Conservation (phyloP, 208 protist species). For the Crithidia expoeki region DNA sequence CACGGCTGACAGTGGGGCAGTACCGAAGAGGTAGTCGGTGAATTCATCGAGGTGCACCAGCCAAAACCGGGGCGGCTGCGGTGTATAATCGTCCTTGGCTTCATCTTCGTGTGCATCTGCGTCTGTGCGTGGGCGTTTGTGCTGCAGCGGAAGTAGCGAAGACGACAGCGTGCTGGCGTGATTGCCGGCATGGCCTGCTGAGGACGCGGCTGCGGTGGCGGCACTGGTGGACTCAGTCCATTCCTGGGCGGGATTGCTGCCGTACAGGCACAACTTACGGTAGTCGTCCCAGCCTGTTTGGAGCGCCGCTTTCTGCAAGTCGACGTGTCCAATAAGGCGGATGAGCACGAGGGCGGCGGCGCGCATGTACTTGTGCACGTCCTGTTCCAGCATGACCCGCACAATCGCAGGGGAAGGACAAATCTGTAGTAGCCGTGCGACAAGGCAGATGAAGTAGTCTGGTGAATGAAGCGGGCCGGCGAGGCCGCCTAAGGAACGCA, state of each 20-base stretch:
- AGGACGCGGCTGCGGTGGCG: background rate
- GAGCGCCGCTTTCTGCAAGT: slow-evolving; percentile 58
- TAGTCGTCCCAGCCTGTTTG: slow-evolving; percentile 69
- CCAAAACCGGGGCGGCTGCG: slow-evolving; percentile 45
- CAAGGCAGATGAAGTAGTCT: slow-evolving; percentile 73
- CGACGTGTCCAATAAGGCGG: slow-evolving; percentile 63
- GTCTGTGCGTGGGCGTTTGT: slow-evolving; percentile 22
- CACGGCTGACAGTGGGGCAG: slow-evolving; percentile 12
- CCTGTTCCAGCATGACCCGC: slow-evolving; percentile 71
- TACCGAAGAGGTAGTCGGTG: slow-evolving; percentile 61
- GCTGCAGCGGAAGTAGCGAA: slow-evolving; percentile 25
- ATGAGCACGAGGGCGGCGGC: slow-evolving; percentile 73
- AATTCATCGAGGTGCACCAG: slow-evolving; percentile 69
- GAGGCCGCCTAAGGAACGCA: slow-evolving; percentile 55
- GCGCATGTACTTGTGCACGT: slow-evolving; percentile 82
- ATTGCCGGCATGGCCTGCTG: background rate
- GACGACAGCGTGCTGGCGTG: slow-evolving; percentile 15
- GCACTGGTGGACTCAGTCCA: slow-evolving; percentile 10
- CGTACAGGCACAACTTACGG: slow-evolving; percentile 76
- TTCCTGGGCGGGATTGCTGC: slow-evolving; percentile 42
- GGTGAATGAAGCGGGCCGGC: slow-evolving; percentile 51
- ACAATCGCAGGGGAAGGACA: slow-evolving; percentile 57
- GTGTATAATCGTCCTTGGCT: slow-evolving; percentile 1
- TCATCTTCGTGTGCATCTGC: background rate
- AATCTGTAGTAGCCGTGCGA: slow-evolving; percentile 74